Evolutionary conservation across 2,329 filamentous ascomycete genomes (phyloP), one percentile per base, ranked within the genome.

Genomic region (Trichoderma atroviride): DNA sequence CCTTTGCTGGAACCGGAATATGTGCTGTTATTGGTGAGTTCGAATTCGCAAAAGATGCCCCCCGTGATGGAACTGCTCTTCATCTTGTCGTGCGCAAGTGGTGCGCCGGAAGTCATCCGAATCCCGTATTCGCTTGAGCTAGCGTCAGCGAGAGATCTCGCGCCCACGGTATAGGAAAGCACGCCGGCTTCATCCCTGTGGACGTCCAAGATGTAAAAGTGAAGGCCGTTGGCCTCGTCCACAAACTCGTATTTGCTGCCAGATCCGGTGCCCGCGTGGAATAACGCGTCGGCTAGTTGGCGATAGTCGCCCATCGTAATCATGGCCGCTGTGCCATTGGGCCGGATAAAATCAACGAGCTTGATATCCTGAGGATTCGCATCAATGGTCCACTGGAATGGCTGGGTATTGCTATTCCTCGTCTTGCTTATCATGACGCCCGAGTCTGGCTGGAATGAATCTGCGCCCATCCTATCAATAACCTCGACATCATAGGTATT

Each of bases 351-450:
- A 72, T 87, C 84, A 6, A 85, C 75, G 0, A 86, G 79, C 11
- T 78, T 74, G 59, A 86, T 84, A 68, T 87, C 84, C 70, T 86
- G 77, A 0, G 85, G 84, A 74, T 86, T 85, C 2, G 85, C 85
- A 70, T 87, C 85, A 50, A 87, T 84, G 29, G 80, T 80, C 84
- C 85, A 87, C 70, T 87, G 84, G 78, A 86, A 86, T 0, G 85
- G 85, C 71, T 79, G 74, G 5, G 19, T 40, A 13, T 72, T 71
- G 71, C 68, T 71, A 69, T 84, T 79, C 75, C 84, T 86, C 27
- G 83, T 84, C 78, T 87, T 87, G 79, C 81, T 84, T 62, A 87
- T 82, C 80, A 86, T 81, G 58, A 87, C 85, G 7, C 85, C 85
- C 0, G 81, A 79, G 70, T 87, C 85, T 0, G 84, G 81, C 31